Base-by-base conservation (phyloP, 179 eudicot genomes). In the Beta macrorhiza region DNA sequence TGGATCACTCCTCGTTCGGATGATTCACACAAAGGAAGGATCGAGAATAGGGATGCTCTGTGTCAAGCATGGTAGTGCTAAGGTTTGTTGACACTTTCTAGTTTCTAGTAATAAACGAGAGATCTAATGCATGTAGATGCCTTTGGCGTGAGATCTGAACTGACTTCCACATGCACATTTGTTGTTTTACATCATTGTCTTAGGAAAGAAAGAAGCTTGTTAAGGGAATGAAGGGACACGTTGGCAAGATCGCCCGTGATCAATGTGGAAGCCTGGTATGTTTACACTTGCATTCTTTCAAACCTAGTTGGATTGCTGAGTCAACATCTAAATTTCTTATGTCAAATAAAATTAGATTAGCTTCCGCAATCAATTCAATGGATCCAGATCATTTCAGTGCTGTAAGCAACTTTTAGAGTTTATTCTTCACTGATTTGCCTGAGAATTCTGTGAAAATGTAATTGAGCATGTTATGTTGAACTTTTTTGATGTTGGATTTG, bases 141-240 rank as follows among this genome's bases (percentile, higher is more conserved):
- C 17, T 5, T 65, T 68, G 51, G 22, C 52, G 9, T 51, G 19
- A 65, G 61, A 42, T 17, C 44, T 51, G 25, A 76, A 57, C 82
- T 80, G 20, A 85, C 68, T 58, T 72, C 45, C 71, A 11, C 29
- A 32, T 72, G 81, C 75, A 64, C 16, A 10, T 82, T 52, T 56
- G 1, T 67, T 64, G 3, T 59, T 55, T 45, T 45, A 1, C 64
- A 19, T 65, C 14, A 19, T 71, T 52, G 75, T 71, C 49, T 8
- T 67, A 97, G 98, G 97, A 95, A 81, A 87, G 99, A 81, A 97
- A 97, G 87, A 92, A 93, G 86, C 84, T 93, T 62, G 84, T 95
- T 52, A 97, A 97, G 83, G 99, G 95, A 53, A 80, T 95, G 91
- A 97, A 93, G 84, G 93, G 85, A 59, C 90, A 87, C 14, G 85